phyloP scores from a whole-genome alignment of 2,329 filamentous ascomycete species.

The Penicillium sp. region DNA sequence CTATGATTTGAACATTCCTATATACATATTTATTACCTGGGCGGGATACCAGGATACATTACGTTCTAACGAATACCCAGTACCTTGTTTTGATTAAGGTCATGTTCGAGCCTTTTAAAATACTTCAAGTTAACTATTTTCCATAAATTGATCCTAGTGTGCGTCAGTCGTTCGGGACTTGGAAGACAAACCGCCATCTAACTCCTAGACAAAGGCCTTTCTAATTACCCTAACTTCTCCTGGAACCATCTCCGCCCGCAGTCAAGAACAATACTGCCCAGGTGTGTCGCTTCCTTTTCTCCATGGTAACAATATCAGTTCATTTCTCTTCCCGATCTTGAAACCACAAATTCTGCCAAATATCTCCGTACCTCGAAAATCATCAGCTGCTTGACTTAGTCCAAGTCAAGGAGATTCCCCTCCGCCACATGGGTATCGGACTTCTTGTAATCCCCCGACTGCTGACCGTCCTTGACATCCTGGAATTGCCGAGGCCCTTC shows the following conservation, averaged over 20 bases:
- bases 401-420: neutral
- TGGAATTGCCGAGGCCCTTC: neutral
- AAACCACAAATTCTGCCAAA: too few relatives aligned
- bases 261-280: neutral
- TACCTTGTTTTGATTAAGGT: neutral
- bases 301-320: neutral
- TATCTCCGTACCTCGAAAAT: too few relatives aligned
- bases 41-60: neutral
- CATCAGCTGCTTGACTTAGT: neutral
- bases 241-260: neutral
- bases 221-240: neutral
- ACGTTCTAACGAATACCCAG: neutral
- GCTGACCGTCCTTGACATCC: neutral
- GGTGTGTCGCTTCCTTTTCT: neutral
- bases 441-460: neutral
- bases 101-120: neutral
- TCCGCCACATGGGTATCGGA: neutral
- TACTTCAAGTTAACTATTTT: neutral
- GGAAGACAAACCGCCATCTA: neutral
- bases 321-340: neutral
- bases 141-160: too few relatives aligned
- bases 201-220: neutral
- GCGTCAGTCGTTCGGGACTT: too few relatives aligned
- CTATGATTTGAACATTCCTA: slow-evolving; percentile 19
- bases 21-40: neutral